Evolutionary conservation across 345 rosid genomes (phyloP).

Genomic region (Hirschfeldia incana): DNA sequence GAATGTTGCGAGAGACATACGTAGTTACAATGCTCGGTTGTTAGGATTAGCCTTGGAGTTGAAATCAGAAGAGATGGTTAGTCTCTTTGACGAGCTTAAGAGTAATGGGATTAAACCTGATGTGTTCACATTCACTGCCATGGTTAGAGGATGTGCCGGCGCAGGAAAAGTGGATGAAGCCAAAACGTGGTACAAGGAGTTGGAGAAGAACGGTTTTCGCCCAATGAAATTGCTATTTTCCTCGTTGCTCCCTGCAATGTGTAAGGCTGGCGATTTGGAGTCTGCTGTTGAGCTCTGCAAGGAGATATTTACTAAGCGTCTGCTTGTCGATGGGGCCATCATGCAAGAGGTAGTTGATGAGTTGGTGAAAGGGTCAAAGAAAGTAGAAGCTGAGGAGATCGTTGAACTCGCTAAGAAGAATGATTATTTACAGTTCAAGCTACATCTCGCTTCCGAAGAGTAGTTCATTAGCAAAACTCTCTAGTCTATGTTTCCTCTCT

Average conservation of each 20-base stretch:
- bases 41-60: slow-evolving; percentile 49
- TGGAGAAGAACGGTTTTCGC: background rate
- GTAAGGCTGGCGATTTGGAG: background rate
- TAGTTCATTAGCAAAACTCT: slow-evolving; percentile 1
- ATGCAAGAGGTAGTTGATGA: background rate
- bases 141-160: slow-evolving; percentile 57
- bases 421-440: background rate
- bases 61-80: slow-evolving; percentile 47
- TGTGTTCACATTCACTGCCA: slow-evolving; percentile 46
- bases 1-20: slow-evolving; percentile 45
- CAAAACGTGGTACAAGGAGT: background rate
- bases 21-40: slow-evolving; percentile 63
- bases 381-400: background rate
- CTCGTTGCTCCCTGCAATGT: background rate
- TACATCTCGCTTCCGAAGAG: slow-evolving; percentile 16
- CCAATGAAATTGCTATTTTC: background rate
- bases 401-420: background rate
- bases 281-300: background rate
- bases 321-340: background rate
- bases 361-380: background rate
- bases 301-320: background rate
- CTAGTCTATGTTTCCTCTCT: background rate
- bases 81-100: slow-evolving; percentile 49
- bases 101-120: slow-evolving; percentile 46
- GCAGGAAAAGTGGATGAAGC: slow-evolving; percentile 46